These are phyloP conservation scores for Vitis hybrid DNA, from an alignment of 177 flowering plant species.

Conservation along the genomic window DNA sequence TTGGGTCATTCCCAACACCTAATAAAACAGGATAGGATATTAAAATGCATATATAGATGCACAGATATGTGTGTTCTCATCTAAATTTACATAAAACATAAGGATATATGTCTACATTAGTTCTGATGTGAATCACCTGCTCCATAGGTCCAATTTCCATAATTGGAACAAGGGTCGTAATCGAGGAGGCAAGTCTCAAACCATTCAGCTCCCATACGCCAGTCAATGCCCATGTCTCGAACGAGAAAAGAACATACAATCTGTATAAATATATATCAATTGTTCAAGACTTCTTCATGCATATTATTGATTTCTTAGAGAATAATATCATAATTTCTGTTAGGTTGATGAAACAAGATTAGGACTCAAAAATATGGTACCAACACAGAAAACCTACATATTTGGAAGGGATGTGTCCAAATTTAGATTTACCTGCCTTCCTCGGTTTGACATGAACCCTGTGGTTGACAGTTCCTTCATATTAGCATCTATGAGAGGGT, in stretches of 20 bases:
- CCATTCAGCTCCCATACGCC: constrained; percentile 99
- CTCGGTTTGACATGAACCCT: constrained; percentile 97
- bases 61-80: neutral
- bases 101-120: neutral
- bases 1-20: constrained; percentile 98
- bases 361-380: no score
- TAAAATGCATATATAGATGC: neutral
- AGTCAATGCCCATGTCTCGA: constrained; percentile 95
- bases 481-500: constrained; percentile 90
- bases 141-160: constrained; percentile 98
- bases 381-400: no score
- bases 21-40: neutral
- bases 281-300: neutral
- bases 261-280: constrained; percentile 31
- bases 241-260: constrained; percentile 97
- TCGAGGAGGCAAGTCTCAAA: constrained; percentile 94
- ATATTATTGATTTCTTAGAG: neutral
- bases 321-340: neutral
- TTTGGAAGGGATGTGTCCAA: no score
- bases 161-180: constrained; percentile 97
- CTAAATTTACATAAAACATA: neutral
- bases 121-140: constrained; percentile 52
- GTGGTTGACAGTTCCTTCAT: constrained; percentile 84
- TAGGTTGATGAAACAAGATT: no score
- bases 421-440: constrained; percentile 78